phyloP scores from a whole-genome alignment of 257 asterid species.

The Plantago major region DNA sequence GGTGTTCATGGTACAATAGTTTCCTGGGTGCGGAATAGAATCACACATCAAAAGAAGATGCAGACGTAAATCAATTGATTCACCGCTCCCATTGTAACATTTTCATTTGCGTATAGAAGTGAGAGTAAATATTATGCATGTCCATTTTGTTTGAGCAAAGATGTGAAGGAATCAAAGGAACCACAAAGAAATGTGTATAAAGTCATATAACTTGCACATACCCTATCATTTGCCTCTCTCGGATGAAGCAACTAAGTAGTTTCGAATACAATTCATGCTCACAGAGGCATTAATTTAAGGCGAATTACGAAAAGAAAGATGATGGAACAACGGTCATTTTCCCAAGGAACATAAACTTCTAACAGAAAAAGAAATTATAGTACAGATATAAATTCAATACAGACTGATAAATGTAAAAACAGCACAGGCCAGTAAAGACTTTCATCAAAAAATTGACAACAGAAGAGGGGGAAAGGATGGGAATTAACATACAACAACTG shows the following conservation, averaged over 20 bases:
- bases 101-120: neutral
- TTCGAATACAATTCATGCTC: neutral
- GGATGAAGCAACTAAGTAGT: neutral
- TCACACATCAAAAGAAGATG: constrained; percentile 13
- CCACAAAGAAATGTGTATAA: neutral
- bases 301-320: neutral
- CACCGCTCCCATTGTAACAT: neutral
- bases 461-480: neutral
- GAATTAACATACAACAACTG: constrained; percentile 1
- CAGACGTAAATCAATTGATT: neutral
- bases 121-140: neutral
- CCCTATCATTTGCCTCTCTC: neutral
- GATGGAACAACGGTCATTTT: neutral
- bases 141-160: neutral
- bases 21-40: constrained; percentile 15
- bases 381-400: constrained; percentile 18
- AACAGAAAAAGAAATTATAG: neutral
- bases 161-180: neutral
- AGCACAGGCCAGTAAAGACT: constrained; percentile 5
- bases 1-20: constrained; percentile 13
- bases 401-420: constrained; percentile 17
- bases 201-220: neutral
- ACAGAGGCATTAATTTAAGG: neutral
- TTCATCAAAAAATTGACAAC: neutral
- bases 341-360: constrained; percentile 3